These are phyloP conservation scores for Astrothelium macrocarpum DNA, from an alignment of 495 filamentous ascomycete species.

Conservation along the genomic window DNA sequence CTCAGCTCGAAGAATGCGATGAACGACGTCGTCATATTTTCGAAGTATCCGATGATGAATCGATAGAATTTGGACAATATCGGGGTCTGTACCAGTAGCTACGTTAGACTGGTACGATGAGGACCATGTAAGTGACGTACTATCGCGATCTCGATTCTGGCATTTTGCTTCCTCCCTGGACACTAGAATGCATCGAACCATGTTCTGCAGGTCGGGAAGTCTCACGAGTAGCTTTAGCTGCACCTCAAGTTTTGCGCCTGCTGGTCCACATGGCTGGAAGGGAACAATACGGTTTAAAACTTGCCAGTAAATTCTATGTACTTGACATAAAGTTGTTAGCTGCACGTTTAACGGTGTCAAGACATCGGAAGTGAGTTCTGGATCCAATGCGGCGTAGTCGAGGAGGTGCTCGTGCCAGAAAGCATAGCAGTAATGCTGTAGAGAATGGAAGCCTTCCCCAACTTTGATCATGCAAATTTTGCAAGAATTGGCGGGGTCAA, in stretches of 20 bases:
- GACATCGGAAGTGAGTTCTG: neutral
- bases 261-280: neutral
- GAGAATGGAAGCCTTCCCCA: neutral
- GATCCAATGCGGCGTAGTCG: neutral
- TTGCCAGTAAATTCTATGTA: neutral
- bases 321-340: neutral
- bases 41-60: neutral
- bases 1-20: neutral
- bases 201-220: neutral
- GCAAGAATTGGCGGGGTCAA: neutral
- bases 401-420: neutral
- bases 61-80: neutral
- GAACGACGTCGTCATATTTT: neutral
- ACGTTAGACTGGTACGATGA: neutral
- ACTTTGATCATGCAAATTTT: neutral
- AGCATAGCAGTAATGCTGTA: neutral
- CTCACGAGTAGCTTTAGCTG: neutral
- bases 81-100: neutral
- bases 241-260: neutral
- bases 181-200: neutral
- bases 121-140: neutral
- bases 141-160: neutral
- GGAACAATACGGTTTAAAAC: neutral
- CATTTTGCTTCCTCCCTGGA: neutral
- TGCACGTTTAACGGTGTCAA: neutral